A percentile compares a stretch with the other conserved stretches of the same genome.
phyloP scores from a whole-genome alignment of 78 protist species.

The Dictyostelium capitatum region DNA sequence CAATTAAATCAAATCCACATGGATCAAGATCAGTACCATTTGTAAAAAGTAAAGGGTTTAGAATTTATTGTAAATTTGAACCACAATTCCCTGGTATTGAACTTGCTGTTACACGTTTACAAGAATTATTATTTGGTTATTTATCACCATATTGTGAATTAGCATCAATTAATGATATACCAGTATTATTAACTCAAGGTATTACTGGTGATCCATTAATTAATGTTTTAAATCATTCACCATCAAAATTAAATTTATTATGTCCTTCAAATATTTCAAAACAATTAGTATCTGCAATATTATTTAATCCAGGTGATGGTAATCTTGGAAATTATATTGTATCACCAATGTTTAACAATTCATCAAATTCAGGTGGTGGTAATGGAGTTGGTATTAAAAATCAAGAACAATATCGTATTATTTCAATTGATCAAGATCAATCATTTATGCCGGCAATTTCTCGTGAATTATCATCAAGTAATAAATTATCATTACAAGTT shows the following conservation, averaged over 20 bases:
- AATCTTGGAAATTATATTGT: slow-evolving; percentile 11
- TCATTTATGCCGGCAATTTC: slow-evolving; percentile 11
- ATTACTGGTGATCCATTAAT: not conserved
- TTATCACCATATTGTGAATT: slow-evolving; percentile 5
- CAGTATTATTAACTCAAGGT: slow-evolving; percentile 1
- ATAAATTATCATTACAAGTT: slow-evolving; percentile 18
- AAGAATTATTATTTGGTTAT: not conserved
- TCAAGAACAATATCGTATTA: not conserved
- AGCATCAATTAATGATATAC: not conserved
- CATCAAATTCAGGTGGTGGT: too few species aligned
- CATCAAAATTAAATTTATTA: not conserved
- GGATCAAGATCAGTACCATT: slow-evolving; percentile 6
- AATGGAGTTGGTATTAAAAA: not conserved
- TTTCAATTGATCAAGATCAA: slow-evolving; percentile 15
- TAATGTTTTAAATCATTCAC: not conserved
- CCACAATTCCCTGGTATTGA: slow-evolving; percentile 15
- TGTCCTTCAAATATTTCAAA: slow-evolving; percentile 4
- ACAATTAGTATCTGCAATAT: not conserved
- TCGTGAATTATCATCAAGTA: not conserved
- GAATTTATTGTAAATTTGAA: slow-evolving; percentile 14
- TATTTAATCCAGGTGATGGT: slow-evolving; percentile 27
- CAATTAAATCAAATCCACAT: slow-evolving; percentile 4
- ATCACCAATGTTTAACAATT: slow-evolving; percentile 1
- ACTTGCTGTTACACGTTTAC: not conserved
- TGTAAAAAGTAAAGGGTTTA: slow-evolving; percentile 7